A percentile compares a stretch with the other conserved stretches of the same genome.
phyloP scores from a whole-genome alignment of 192 early-diverging fungal genomes.

The Thoreauomyces humboldtii region DNA sequence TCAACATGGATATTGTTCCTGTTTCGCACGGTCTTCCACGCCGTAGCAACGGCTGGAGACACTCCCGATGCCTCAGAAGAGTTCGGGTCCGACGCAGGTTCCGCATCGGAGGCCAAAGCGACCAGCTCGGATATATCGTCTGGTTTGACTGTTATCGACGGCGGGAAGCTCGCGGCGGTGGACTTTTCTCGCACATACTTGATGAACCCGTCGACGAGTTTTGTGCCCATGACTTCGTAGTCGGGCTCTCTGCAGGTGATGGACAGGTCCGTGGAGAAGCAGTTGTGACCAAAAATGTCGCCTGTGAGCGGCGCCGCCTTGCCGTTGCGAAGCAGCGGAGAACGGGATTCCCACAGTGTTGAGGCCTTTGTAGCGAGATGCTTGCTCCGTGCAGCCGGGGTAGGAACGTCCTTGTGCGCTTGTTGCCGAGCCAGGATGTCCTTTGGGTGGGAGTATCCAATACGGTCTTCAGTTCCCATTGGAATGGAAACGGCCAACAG shows the following conservation, averaged over 20 bases:
- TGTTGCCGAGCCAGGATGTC: conserved; percentile 17
- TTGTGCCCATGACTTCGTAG: conserved; percentile 17
- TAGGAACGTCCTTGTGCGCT: conserved; percentile 11
- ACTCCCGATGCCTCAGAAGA: too few relatives aligned
- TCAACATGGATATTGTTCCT: conserved; percentile 35
- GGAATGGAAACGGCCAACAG: too few relatives aligned
- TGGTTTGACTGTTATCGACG: neutral
- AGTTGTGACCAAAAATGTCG: conserved; percentile 8
- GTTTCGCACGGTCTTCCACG: conserved; percentile 46
- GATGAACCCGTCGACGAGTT: conserved; percentile 27
- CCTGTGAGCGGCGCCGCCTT: neutral
- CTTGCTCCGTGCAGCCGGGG: neutral
- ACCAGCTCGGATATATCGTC: too few relatives aligned
- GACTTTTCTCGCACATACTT: conserved; percentile 23
- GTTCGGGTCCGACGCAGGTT: too few relatives aligned
- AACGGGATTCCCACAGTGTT: conserved; percentile 31
- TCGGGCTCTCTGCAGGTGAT: neutral
- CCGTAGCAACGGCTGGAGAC: conserved; percentile 7
- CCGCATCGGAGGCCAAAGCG: too few relatives aligned
- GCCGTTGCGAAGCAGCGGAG: conserved; percentile 14
- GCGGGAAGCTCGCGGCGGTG: neutral
- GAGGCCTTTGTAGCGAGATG: conserved; percentile 1
- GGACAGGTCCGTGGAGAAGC: conserved; percentile 16
- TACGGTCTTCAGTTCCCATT: too few relatives aligned
- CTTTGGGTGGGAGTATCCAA: neutral